phyloP scores from a whole-genome alignment of 2,329 filamentous ascomycete genomes.

The Ophiostoma novo-ulmi region DNA sequence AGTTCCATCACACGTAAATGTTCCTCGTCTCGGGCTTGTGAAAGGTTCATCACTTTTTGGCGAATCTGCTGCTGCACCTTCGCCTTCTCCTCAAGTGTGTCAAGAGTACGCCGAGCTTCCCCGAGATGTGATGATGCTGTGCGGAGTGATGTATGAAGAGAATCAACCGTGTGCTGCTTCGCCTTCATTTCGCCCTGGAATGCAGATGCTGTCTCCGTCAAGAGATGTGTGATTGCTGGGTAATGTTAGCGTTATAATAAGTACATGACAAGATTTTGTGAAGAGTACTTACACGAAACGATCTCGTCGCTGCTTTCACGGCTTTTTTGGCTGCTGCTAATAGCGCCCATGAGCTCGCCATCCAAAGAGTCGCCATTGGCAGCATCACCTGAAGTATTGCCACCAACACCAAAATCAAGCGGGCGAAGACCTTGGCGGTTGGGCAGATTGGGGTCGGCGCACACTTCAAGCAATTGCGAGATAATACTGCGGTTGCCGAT shows the following conservation, averaged over 20 bases:
- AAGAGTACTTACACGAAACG: slow-evolving; percentile 61
- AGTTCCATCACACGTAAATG: slow-evolving; percentile 49
- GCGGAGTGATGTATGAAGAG: slow-evolving; percentile 73
- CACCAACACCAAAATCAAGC: slow-evolving; percentile 89
- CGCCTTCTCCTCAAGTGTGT: slow-evolving; percentile 61
- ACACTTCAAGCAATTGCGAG: slow-evolving; percentile 91
- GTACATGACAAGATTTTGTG: neutral
- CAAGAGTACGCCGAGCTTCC: slow-evolving; percentile 68
- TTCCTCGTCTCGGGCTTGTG: slow-evolving; percentile 67
- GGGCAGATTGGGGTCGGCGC: slow-evolving; percentile 84
- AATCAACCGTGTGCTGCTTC: slow-evolving; percentile 79
- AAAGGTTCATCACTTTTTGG: slow-evolving; percentile 73
- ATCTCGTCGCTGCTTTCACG: slow-evolving; percentile 75
- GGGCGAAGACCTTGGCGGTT: slow-evolving; percentile 86
- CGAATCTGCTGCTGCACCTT: slow-evolving; percentile 60
- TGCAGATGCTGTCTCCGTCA: slow-evolving; percentile 71
- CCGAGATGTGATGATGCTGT: slow-evolving; percentile 73
- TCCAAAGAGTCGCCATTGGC: slow-evolving; percentile 40
- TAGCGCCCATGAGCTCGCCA: slow-evolving; percentile 42
- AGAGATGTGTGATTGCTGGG: slow-evolving; percentile 72
- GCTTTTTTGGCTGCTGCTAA: slow-evolving; percentile 50
- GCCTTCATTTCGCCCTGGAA: slow-evolving; percentile 75
- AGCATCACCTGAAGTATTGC: slow-evolving; percentile 49
- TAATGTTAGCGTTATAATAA: slow-evolving; percentile 32
- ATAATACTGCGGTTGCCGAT: slow-evolving; percentile 94